Percentiles rank a stretch among this genome's conserved stretches.
These are phyloP conservation scores for Leishmania arabica DNA, from an alignment of 208 protist species.

Conservation along the genomic window DNA sequence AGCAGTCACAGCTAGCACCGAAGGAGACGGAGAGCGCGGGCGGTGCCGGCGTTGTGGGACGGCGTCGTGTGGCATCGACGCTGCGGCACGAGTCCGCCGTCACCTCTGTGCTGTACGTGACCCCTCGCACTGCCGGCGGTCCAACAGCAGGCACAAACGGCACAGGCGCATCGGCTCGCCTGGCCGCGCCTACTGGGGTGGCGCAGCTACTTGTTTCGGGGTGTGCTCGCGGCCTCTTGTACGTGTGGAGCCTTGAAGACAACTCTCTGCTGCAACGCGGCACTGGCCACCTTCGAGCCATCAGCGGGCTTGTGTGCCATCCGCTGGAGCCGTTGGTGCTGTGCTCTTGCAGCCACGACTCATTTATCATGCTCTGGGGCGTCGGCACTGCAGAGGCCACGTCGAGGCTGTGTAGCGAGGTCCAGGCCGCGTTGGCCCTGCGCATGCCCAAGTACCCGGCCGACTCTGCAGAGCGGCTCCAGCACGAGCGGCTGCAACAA, in stretches of 20 bases:
- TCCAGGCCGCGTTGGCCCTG: conserved; percentile 9
- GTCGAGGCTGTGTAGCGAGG: conserved; percentile 17
- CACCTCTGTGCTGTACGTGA: conserved; percentile 71
- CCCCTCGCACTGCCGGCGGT: conserved; percentile 27
- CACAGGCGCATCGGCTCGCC: background rate
- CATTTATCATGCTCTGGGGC: conserved; percentile 67
- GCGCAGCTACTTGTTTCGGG: conserved; percentile 79
- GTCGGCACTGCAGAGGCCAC: conserved; percentile 22
- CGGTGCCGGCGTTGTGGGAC: conserved; percentile 16
- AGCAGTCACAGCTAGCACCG: conserved; percentile 31
- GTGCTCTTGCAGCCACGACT: conserved; percentile 61
- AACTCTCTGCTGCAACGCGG: conserved; percentile 65
- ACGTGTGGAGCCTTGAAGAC: conserved; percentile 82
- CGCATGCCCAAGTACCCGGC: conserved; percentile 31
- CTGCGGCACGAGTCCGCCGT: conserved; percentile 42
- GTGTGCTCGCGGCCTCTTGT: conserved; percentile 86
- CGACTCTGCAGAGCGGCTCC: conserved; percentile 13
- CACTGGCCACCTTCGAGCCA: conserved; percentile 48
- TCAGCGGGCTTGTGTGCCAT: conserved; percentile 66
- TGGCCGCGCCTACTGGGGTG: background rate
- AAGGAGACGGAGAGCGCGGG: background rate
- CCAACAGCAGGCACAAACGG: background rate
- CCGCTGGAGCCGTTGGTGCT: conserved; percentile 47
- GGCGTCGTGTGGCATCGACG: conserved; percentile 15
- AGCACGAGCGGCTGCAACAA: conserved; percentile 14